Evolutionary conservation across 2,329 filamentous ascomycete genomes (phyloP).

Genomic region (Monilinia fructigena): DNA sequence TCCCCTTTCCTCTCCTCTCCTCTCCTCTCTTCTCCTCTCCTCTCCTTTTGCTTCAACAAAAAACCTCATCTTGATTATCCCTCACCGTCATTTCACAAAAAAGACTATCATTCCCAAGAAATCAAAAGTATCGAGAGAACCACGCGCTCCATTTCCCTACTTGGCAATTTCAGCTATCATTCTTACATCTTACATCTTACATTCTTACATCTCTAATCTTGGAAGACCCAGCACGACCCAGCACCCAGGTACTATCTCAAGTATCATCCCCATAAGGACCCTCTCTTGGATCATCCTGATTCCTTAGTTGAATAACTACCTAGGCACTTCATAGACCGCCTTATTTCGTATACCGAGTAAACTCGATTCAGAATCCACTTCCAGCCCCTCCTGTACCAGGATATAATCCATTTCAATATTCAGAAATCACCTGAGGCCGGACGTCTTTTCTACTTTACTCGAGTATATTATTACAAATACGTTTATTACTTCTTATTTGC

Average conservation of each 20-base stretch:
- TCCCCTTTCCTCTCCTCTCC: too few species aligned
- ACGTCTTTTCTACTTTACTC: background rate
- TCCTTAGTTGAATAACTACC: background rate
- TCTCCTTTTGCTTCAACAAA: background rate
- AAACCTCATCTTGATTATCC: background rate
- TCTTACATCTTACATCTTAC: too few species aligned
- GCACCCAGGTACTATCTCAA: background rate
- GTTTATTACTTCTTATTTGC: background rate
- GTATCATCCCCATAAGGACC: background rate
- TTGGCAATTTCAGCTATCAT: conserved; percentile 11
- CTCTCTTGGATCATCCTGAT: background rate
- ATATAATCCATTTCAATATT: conserved; percentile 7
- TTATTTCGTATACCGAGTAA: background rate
- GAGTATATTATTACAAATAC: conserved; percentile 17
- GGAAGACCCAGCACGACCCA: too few species aligned
- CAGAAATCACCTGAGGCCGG: conserved; percentile 13
- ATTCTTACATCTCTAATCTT: too few species aligned
- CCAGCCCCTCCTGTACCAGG: conserved; percentile 18
- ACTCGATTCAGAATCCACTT: conserved; percentile 15
- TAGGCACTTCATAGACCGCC: conserved; percentile 7
- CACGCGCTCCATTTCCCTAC: conserved; percentile 14
- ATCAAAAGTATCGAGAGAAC: background rate
- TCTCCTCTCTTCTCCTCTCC: background rate
- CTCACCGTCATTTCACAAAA: conserved; percentile 17
- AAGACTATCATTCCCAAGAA: background rate